Percentiles rank a stretch among this genome's conserved stretches.
phyloP scores from a whole-genome alignment of 768 basidiomycete species.

The Russula vinacea region DNA sequence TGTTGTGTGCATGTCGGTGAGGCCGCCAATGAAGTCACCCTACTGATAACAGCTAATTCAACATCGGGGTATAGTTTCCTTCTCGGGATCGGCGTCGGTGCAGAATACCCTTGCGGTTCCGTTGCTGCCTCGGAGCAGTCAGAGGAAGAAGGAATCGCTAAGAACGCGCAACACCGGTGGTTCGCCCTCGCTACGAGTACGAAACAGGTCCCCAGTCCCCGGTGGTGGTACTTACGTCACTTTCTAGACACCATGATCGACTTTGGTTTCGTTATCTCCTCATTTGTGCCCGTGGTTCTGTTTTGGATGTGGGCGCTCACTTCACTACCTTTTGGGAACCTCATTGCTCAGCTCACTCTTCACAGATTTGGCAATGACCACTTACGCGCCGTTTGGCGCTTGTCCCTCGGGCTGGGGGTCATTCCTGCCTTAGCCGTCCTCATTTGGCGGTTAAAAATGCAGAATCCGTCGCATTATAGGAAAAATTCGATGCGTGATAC shows the following conservation, averaged over 20 bases:
- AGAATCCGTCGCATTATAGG: slow-evolving; percentile 70
- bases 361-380: slow-evolving; percentile 71
- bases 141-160: slow-evolving; percentile 74
- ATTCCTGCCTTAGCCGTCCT: slow-evolving; percentile 80
- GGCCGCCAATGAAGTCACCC: slow-evolving; percentile 21
- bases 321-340: slow-evolving; percentile 1
- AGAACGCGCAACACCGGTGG: slow-evolving; percentile 81
- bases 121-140: slow-evolving; percentile 89
- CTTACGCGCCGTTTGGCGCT: slow-evolving; percentile 82
- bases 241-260: slow-evolving; percentile 78
- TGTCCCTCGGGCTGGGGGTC: slow-evolving; percentile 80
- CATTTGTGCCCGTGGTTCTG: slow-evolving; percentile 80
- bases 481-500: slow-evolving; percentile 76
- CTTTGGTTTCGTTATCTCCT: slow-evolving; percentile 70
- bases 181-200: slow-evolving; percentile 86
- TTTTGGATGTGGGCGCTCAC: slow-evolving; percentile 75
- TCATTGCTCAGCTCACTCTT: slow-evolving; percentile 2
- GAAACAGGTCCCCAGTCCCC: slow-evolving; percentile 29
- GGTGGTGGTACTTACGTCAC: slow-evolving; percentile 18
- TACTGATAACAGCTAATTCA: neutral
- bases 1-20: slow-evolving; percentile 77
- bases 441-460: slow-evolving; percentile 82
- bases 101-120: slow-evolving; percentile 87
- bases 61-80: slow-evolving; percentile 57
- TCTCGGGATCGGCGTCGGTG: slow-evolving; percentile 83